These are phyloP conservation scores for Nothophaeocryptopus gaeumannii DNA, from an alignment of 2,329 filamentous ascomycete genomes.

Conservation along the genomic window DNA sequence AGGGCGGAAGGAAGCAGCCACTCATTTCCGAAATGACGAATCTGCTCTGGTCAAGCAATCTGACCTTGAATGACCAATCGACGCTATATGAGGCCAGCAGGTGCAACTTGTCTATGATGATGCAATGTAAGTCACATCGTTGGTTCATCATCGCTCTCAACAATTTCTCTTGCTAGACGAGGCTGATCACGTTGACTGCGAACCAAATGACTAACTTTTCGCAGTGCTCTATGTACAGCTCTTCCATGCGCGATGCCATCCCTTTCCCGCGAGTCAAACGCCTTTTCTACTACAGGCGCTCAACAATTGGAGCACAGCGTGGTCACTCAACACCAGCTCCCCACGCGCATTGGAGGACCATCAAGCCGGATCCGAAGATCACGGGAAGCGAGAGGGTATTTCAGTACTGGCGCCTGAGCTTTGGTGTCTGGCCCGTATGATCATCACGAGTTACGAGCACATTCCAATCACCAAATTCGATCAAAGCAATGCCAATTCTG, in stretches of 20 bases:
- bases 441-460: conserved; percentile 3
- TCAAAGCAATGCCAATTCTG: neutral
- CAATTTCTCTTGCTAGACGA: too few relatives aligned
- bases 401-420: conserved; percentile 4
- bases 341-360: neutral
- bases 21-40: neutral
- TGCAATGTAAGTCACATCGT: conserved; percentile 1
- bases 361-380: neutral
- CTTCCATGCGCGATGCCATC: conserved; percentile 8
- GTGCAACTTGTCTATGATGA: conserved; percentile 1
- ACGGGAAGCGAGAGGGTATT: conserved; percentile 3
- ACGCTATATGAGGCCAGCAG: neutral
- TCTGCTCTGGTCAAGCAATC: conserved; percentile 1
- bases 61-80: neutral
- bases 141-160: too few relatives aligned
- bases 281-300: conserved; percentile 1
- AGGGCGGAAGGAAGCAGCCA: neutral
- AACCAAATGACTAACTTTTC: neutral
- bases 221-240: conserved; percentile 4
- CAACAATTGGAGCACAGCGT: conserved; percentile 2
- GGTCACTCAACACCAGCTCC: neutral
- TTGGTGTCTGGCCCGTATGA: conserved; percentile 4
- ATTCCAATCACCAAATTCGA: neutral
- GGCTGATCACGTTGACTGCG: too few relatives aligned
- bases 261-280: conserved; percentile 4